Base-by-base conservation (phyloP, 78 protist genomes). In the Pelomyxa schiedti region DNA sequence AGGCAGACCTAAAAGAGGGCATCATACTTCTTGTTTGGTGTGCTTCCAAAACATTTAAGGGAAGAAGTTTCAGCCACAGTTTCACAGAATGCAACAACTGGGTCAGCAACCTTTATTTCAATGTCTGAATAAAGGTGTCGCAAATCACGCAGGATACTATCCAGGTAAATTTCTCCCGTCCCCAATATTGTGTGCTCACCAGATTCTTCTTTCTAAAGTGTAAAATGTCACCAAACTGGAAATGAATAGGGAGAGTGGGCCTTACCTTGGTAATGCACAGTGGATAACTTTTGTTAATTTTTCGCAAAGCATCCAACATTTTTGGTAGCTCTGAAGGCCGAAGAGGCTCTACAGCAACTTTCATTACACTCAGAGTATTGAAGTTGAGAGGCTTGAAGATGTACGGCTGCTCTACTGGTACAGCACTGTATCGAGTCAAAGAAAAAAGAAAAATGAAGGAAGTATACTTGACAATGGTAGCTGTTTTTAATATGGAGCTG, bases 161-260 rank as follows among this genome's bases (percentile, higher is more conserved):
- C 99, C 26, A 97, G 40, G 86, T 91, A 91, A 32, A 97, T 79
- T 85, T 97, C 99, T 24, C 99, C 99, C 0, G 99, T 92, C 28
- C 99, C 99, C 3, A 89, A 2, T 35, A 97, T 47, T 6, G 89
- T 67, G 74, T 94, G 98, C 89, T 95, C 98, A 28, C 99, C 99
- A 0, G 91, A 78, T 80, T 97, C 99, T 43, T 96, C 99, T 16
- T 90, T 96, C 66, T n/a, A n/a, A n/a, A n/a, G n/a, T n/a, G n/a
- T n/a, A n/a, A n/a, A n/a, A n/a, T n/a, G n/a, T n/a, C n/a, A n/a
- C n/a, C n/a, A n/a, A n/a, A n/a, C n/a, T n/a, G n/a, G n/a, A n/a
- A n/a, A n/a, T n/a, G n/a, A n/a, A n/a, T n/a, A n/a, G n/a, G n/a
- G n/a, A n/a, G n/a, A n/a, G n/a, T n/a, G n/a, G n/a, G n/a, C n/a